Base-by-base conservation (phyloP, 208 protist genomes). In the Acanthamoeba triangularis region DNA sequence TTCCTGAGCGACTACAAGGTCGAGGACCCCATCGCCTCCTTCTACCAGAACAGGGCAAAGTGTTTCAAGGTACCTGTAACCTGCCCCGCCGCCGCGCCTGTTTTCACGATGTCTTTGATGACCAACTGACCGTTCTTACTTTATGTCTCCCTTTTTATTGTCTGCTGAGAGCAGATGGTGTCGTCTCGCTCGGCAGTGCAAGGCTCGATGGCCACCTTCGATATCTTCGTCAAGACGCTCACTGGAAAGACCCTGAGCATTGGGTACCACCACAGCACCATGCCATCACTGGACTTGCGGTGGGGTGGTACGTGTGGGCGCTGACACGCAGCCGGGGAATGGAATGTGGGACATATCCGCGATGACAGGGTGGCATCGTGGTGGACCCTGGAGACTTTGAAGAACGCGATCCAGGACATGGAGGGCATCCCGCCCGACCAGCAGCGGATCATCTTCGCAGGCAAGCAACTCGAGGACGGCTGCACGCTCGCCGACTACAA, bases 381-480 rank as follows among this genome's bases (percentile, higher is more conserved):
- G 54, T 35, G 2, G 2, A 96, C 47, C 11, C 14, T 90, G 18
- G 82, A 63, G 41, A 0, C 41, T 16, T 10, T 99, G 54, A 99
- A 99, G 98, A 80, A 76, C 14, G 98, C 97, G 96, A 98, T 99
- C 95, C 98, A 98, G 95, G 98, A 98, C 94, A 98, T 98, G 93
- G 98, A 99, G 95, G 88, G 97, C n/a, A 99, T 99, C 95, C 98
- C 98, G 41, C 98, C 98, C n/a, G 98, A 99, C 95, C 98, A 99
- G 96, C 98, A 99, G 97, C 98, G 98, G 59, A 95, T 99, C 20
- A 99, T 99, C 95, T 99, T 99, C 90, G 98, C 98, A 61, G 98
- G 98, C 85, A 99, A 99, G 96, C 99, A 99, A 96, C 97, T 99
- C 41, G 98, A 99, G 95, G 99, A 99, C 82, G 98, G 98, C 56